Conservation (phyloP, 164 flowering plant genomes). For the Amborella trichopoda region DNA sequence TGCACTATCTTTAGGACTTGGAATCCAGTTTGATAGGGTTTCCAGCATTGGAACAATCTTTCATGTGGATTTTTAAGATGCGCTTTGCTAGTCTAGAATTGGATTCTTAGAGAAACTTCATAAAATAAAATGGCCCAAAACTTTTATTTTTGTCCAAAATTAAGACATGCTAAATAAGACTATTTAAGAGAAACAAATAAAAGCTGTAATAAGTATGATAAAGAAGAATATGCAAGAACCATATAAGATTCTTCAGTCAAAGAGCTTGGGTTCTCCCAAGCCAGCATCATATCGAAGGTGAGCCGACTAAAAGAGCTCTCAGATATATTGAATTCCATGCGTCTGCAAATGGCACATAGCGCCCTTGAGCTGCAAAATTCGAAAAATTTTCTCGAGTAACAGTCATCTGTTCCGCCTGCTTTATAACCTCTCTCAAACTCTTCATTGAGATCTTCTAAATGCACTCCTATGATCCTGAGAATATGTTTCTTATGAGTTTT, state of each 20-base stretch:
- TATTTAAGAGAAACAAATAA: too few relatives aligned
- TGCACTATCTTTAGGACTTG: too few relatives aligned
- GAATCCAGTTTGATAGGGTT: too few relatives aligned
- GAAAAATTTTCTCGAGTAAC: slow-evolving; percentile 58
- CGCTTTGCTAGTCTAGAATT: too few relatives aligned
- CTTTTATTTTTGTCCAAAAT: too few relatives aligned
- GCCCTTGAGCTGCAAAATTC: slow-evolving; percentile 65
- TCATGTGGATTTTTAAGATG: too few relatives aligned
- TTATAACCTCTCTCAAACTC: slow-evolving; percentile 50
- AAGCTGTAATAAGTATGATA: too few relatives aligned
- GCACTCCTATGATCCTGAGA: slow-evolving; percentile 37
- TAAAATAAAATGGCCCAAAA: too few relatives aligned
- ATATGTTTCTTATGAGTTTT: too few relatives aligned
- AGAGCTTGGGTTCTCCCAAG: slow-evolving; percentile 67
- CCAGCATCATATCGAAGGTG: slow-evolving; percentile 87
- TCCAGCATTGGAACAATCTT: too few relatives aligned
- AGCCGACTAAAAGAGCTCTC: slow-evolving; percentile 64
- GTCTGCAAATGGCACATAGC: slow-evolving; percentile 22
- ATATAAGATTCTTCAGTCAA: slow-evolving; percentile 24
- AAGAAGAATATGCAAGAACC: slow-evolving; percentile 14
- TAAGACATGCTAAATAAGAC: too few relatives aligned
- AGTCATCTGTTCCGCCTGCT: slow-evolving; percentile 18
- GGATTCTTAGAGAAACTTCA: too few relatives aligned
- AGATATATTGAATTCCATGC: slow-evolving; percentile 34
- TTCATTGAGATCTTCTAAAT: slow-evolving; percentile 36